These are phyloP conservation scores for Epichloe coenophiala DNA, from an alignment of 2,329 filamentous ascomycete species.

Conservation along the genomic window DNA sequence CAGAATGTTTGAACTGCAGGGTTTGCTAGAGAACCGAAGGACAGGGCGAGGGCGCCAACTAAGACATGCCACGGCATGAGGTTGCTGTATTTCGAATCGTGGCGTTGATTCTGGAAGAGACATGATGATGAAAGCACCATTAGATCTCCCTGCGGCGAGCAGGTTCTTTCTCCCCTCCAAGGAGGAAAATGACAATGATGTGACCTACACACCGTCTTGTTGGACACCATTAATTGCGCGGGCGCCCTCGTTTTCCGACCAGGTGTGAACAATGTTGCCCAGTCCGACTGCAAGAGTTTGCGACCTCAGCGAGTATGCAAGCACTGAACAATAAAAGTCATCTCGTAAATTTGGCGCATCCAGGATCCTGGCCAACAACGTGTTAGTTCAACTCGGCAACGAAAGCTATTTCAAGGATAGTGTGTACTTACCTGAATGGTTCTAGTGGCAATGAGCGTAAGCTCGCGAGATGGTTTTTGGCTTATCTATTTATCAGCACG, in stretches of 20 bases:
- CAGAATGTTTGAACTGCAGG: constrained; percentile 28
- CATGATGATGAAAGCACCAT: constrained; percentile 65
- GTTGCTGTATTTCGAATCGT: constrained; percentile 64
- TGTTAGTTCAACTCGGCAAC: not conserved
- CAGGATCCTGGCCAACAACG: constrained; percentile 44
- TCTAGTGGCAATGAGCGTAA: constrained; percentile 46
- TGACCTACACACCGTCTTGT: constrained; percentile 41
- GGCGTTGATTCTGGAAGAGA: constrained; percentile 57
- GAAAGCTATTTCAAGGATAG: not conserved
- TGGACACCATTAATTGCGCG: constrained; percentile 25
- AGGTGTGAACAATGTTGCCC: constrained; percentile 67
- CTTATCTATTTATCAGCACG: not conserved
- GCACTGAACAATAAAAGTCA: constrained; percentile 86
- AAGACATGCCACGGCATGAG: constrained; percentile 62
- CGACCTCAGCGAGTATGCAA: constrained; percentile 68
- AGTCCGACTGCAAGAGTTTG: constrained; percentile 75
- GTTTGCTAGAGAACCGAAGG: constrained; percentile 37
- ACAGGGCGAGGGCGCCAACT: constrained; percentile 60
- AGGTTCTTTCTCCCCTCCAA: constrained; percentile 60
- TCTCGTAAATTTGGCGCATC: constrained; percentile 83
- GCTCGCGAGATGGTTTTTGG: constrained; percentile 2
- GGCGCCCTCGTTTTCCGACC: constrained; percentile 67
- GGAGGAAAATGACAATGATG: constrained; percentile 84
- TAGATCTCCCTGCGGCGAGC: constrained; percentile 69
- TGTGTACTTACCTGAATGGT: constrained; percentile 56